Evolutionary conservation across 139 green algal species (phyloP), one percentile per base, ranked within the genome.

Genomic region (Gonium pectorale): DNA sequence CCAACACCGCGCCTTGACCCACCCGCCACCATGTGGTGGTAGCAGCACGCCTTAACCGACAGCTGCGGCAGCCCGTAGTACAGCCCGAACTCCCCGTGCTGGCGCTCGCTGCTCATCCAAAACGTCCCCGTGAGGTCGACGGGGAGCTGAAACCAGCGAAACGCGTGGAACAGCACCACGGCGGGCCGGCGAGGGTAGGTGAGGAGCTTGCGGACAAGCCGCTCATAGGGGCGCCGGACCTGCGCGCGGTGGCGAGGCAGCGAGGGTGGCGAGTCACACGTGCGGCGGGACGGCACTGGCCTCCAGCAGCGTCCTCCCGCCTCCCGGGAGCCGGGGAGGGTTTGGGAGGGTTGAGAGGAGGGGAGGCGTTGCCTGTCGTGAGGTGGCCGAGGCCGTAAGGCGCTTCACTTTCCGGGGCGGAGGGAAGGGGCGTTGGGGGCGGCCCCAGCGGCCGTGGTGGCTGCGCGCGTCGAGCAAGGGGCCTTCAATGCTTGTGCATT

Each of bases 151-250:
- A 84, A 75, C 62, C 78, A 84, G 31, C 78, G 62, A 63, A 43
- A 90, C 27, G 82, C 75, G 60, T 89, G 80, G 22, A 89, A 11
- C 27, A 90, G 64, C 4, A 90, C 63, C 3, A 90, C 89, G 22
- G 89, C 89, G n/a, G 89, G 89, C 15, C 51, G n/a, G 46, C 87
- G 82, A 31, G 83, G 86, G 38, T 87, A 86, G 29, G 66, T 26
- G 49, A 92, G 63, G 60, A 92, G 83, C 83, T 92, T 90, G 33
- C 89, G 83, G 29, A 92, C 24, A 11, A 92, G 73, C 15, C 86
- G 72, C 67, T 92, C 89, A 62, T 79, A 90, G 1, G 77, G 77
- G 38, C 85, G 88, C 24, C 81, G 43, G 11, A 88, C 44, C 43
- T 60, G 52, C 2, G 35, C 17, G 35, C n/a, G 13, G 49, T 56